Base-by-base conservation (phyloP, 345 rosid genomes). In the Euclidium syriacum region DNA sequence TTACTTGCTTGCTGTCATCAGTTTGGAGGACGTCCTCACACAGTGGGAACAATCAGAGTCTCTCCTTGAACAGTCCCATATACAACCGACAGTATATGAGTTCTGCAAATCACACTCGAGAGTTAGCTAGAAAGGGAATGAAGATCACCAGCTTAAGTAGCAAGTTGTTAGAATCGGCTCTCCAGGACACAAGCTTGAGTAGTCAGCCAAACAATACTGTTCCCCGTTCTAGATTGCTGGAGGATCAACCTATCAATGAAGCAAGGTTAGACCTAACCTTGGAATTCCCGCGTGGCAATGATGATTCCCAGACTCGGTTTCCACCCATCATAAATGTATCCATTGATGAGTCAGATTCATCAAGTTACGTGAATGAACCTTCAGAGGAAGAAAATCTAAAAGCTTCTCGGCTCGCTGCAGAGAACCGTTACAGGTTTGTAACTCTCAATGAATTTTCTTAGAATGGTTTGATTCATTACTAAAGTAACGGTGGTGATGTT, bases 341-440 rank as follows among this genome's bases (percentile, higher is more conserved):
- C 48, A 71, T 95, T 74, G 74, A 72, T 57, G 75, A 70, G 49
- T 77, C 81, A 17, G 82, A 73, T 24, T 71, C 75, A 33, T 63
- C 18, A 25, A 39, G 64, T 48, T 58, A 61, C 41, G 63, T 46
- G 47, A 70, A 41, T 66, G 76, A 73, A 48, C 71, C 75, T 50
- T 23, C 71, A 9, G 74, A 30, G 42, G 81, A 73, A 64, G 74
- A 78, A 44, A 54, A 52, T 77, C 73, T 87, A 22, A 88, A 71
- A 76, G 64, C 74, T 44, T 80, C 79, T 6, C 65, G 52, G 52
- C 32, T 22, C 53, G 55, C 78, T 72, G 84, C 89, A 8, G 98
- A 90, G 76, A 79, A 70, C 66, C 95, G 96, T 27, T 85, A 80
- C 78, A 86, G 95, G 99, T 90, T 80, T 62, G 64, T 24, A 56